Evolutionary conservation across 2,329 filamentous ascomycete species (phyloP).

Genomic region (Xylariaceae sp.): DNA sequence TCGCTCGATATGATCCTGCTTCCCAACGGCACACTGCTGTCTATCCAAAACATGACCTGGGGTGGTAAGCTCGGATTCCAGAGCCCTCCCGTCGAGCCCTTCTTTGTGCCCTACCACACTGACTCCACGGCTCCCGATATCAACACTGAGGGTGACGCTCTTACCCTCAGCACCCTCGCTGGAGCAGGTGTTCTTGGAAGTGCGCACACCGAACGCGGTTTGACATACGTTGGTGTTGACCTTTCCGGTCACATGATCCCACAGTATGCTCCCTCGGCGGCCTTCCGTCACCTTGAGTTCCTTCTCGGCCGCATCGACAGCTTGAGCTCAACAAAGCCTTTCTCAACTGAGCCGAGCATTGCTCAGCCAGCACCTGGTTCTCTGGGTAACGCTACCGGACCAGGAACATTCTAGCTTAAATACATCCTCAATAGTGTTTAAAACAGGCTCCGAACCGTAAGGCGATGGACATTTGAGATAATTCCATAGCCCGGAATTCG

Average conservation of each 20-base stretch:
- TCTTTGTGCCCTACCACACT: slow-evolving; percentile 64
- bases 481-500: no score
- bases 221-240: slow-evolving; percentile 64
- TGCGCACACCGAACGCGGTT: slow-evolving; percentile 65
- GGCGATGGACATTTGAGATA: no score
- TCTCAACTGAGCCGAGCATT: slow-evolving; percentile 25
- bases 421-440: neutral
- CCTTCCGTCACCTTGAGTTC: slow-evolving; percentile 70
- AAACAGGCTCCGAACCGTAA: neutral
- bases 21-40: slow-evolving; percentile 63
- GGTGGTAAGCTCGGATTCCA: slow-evolving; percentile 67
- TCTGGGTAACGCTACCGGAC: slow-evolving; percentile 30
- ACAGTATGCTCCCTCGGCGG: slow-evolving; percentile 62
- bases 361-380: slow-evolving; percentile 24
- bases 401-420: slow-evolving; percentile 11
- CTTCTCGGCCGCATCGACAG: slow-evolving; percentile 61
- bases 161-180: slow-evolving; percentile 40
- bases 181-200: slow-evolving; percentile 65
- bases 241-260: slow-evolving; percentile 63
- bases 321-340: slow-evolving; percentile 27
- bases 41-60: slow-evolving; percentile 80
- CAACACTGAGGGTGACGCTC: slow-evolving; percentile 21
- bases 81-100: slow-evolving; percentile 51
- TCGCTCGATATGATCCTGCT: slow-evolving; percentile 63
- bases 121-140: slow-evolving; percentile 26